Base-by-base conservation (phyloP, 2,329 filamentous ascomycete genomes). In the Ophiostoma himal-ulmi region DNA sequence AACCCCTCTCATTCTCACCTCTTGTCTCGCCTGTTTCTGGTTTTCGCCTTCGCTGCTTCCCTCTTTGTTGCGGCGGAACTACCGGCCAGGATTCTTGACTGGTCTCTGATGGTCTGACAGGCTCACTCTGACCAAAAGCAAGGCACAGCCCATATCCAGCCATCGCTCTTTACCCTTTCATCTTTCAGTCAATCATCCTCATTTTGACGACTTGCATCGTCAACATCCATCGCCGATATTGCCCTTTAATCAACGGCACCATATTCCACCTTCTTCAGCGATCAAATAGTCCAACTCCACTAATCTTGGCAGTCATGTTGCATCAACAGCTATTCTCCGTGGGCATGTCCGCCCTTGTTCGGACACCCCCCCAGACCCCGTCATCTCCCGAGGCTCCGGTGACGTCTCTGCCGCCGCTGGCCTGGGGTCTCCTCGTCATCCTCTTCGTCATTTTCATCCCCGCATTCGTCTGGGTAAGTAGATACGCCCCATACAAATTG, bases 381-480 rank as follows among this genome's bases (percentile, higher is more conserved):
- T 30, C 65, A 39, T 48, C 44, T 20, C 72, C 74, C 36, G 74
- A 75, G 17, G n/a, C 17, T 17, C 57, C 70, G 20, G 22, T 57
- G 36, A 37, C 48, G 17, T 54, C 70, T 11, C 36, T 74, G 68
- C 65, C 70, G 41, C 65, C 69, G 8, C 83, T 81, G 81, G 77
- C 80, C n/a, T 76, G 73, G 72, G 73, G 76, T 57, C 72, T 86
- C 70, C 67, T 83, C 66, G 70, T 82, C 22, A 69, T 78, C 68
- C 78, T 84, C 73, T 69, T 81, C 64, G 37, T 85, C 44, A 68
- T 85, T 72, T 82, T 86, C 73, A 69, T 84, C 13, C 84, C 84
- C 48, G 26, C 81, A 36, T 71, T 82, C 48, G 7, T 84, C 69
- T 74, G 82, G 62, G 83, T 85, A 78, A 73, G 71, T 66, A 26